A percentile compares a stretch with the other conserved stretches of the same genome.
phyloP scores from a whole-genome alignment of 306 rosid genomes.

The Morella rubra region DNA sequence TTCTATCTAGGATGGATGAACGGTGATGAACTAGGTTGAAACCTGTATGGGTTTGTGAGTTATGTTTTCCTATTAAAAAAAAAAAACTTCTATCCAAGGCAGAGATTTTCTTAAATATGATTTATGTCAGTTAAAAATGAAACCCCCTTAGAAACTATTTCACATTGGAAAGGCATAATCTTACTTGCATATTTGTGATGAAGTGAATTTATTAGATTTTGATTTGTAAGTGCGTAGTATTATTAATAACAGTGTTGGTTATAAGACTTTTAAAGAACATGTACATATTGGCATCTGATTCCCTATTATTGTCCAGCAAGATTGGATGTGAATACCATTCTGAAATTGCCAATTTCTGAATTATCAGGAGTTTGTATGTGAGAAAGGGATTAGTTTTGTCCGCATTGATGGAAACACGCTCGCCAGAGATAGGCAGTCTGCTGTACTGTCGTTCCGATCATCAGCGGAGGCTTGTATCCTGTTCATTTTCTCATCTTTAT shows the following conservation, averaged over 20 bases:
- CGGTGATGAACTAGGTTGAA: neutral
- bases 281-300: slow-evolving; percentile 3
- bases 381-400: slow-evolving; percentile 72
- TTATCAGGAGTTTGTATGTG: slow-evolving; percentile 71
- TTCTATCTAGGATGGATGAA: neutral
- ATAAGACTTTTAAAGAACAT: neutral
- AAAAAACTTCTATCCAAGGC: neutral
- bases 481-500: slow-evolving; percentile 15
- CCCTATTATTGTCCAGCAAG: slow-evolving; percentile 2
- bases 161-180: neutral
- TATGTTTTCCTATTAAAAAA: neutral
- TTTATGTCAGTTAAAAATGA: neutral
- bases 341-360: slow-evolving; percentile 25
- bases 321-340: slow-evolving; percentile 7
- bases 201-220: neutral
- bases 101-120: neutral
- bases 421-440: slow-evolving; percentile 81
- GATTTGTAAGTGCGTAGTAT: neutral
- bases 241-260: too few relatives aligned
- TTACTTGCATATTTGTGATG: neutral
- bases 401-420: slow-evolving; percentile 94
- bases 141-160: neutral
- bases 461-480: slow-evolving; percentile 57
- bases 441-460: slow-evolving; percentile 69
- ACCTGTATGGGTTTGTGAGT: neutral